Percentiles rank a stretch among this genome's conserved stretches.
phyloP scores from a whole-genome alignment of 345 rosid species.

The Streptanthus diversifolius region DNA sequence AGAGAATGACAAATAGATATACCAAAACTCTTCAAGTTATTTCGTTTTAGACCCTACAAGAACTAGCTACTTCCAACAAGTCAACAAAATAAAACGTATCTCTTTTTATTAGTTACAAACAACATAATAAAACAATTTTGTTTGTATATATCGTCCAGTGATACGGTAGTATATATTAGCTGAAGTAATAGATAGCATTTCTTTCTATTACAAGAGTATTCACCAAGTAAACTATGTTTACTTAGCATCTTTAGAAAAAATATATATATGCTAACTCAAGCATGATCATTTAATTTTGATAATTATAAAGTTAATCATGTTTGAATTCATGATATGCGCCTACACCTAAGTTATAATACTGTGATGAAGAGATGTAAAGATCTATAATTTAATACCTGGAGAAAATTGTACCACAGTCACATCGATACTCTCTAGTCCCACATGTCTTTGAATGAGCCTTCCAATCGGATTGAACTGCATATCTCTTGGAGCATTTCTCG shows the following conservation, averaged over 20 bases:
- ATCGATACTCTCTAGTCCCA: conserved; percentile 93
- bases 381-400: conserved; percentile 51
- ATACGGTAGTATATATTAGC: background rate
- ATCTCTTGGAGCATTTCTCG: conserved; percentile 87
- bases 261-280: background rate
- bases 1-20: conserved; percentile 8
- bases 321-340: background rate
- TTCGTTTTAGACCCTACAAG: conserved; percentile 19
- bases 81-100: background rate
- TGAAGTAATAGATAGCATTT: background rate
- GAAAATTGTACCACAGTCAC: conserved; percentile 90
- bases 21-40: background rate
- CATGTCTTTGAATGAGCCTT: conserved; percentile 97
- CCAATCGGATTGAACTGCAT: conserved; percentile 98
- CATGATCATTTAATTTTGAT: background rate
- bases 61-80: conserved; percentile 15
- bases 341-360: background rate
- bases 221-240: background rate
- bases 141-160: background rate
- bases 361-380: background rate
- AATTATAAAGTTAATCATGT: background rate
- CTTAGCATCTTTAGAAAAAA: background rate
- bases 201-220: background rate
- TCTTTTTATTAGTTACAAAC: background rate
- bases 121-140: background rate